Percentiles rank a stretch among this genome's conserved stretches.
These are phyloP conservation scores for Coemansia sp. DNA, from an alignment of 192 early-diverging fungal species.

Conservation along the genomic window DNA sequence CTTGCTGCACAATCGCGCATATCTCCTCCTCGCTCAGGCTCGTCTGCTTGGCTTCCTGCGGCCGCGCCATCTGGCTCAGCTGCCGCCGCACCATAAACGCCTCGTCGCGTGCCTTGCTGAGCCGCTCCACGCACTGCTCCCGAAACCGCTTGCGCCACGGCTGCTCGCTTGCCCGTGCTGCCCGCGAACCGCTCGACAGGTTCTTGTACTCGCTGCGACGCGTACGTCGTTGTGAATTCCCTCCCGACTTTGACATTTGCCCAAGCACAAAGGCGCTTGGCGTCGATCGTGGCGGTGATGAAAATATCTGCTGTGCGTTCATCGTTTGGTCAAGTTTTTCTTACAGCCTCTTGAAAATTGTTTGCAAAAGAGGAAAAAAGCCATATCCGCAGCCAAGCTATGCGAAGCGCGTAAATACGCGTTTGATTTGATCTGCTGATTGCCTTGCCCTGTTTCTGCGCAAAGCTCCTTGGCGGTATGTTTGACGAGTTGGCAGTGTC, in stretches of 20 bases:
- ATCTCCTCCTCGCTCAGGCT: constrained; percentile 34
- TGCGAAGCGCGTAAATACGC: too few species aligned
- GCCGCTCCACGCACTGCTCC: constrained; percentile 38
- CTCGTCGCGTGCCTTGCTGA: constrained; percentile 34
- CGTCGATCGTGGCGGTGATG: constrained; percentile 35
- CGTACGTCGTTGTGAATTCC: constrained; percentile 6
- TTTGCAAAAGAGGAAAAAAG: too few species aligned
- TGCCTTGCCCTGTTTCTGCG: too few species aligned
- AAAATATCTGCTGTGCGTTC: constrained; percentile 22
- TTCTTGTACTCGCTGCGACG: constrained; percentile 33
- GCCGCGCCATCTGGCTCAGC: constrained; percentile 10
- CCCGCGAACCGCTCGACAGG: constrained; percentile 33
- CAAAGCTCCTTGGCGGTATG: too few species aligned
- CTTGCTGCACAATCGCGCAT: constrained; percentile 38
- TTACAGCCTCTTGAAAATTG: too few species aligned
- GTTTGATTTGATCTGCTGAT: too few species aligned
- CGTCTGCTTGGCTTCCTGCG: neutral
- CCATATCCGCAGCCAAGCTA: too few species aligned
- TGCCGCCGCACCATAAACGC: constrained; percentile 41
- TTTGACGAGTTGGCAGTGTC: too few species aligned
- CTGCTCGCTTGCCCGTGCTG: constrained; percentile 25
- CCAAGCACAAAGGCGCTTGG: constrained; percentile 15
- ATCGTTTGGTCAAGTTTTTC: neutral
- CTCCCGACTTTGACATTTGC: constrained; percentile 34
- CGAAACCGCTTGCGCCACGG: constrained; percentile 47